A percentile compares a stretch with the other conserved stretches of the same genome.
phyloP scores from a whole-genome alignment of 2,329 filamentous ascomycete species.

The Colletotrichum sansevieriae region DNA sequence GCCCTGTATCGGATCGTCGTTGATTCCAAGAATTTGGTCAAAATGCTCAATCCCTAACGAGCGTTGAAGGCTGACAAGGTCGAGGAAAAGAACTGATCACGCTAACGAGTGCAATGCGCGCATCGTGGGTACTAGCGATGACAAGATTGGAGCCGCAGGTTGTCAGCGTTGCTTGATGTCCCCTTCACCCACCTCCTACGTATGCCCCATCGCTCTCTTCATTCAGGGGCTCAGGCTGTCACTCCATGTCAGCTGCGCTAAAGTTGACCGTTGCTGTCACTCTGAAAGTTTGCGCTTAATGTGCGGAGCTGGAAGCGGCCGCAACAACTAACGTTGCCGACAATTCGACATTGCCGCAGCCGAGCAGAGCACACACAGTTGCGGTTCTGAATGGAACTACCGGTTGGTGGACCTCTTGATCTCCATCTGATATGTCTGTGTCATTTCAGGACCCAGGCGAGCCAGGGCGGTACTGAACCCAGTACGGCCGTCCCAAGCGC shows the following conservation, averaged over 20 bases:
- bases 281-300: slow-evolving; percentile 36
- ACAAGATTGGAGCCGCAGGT: slow-evolving; percentile 10
- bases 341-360: slow-evolving; percentile 17
- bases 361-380: not conserved
- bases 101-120: not conserved
- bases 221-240: not conserved
- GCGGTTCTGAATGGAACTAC: slow-evolving; percentile 26
- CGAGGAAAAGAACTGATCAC: not conserved
- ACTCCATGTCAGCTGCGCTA: slow-evolving; percentile 15
- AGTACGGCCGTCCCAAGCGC: slow-evolving; percentile 33
- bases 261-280: slow-evolving; percentile 33
- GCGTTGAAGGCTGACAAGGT: not conserved
- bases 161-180: not conserved
- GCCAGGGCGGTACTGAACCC: slow-evolving; percentile 26
- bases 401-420: slow-evolving; percentile 33
- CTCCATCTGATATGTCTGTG: slow-evolving; percentile 39
- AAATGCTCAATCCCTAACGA: not conserved
- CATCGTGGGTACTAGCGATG: not conserved
- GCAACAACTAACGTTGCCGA: slow-evolving; percentile 38
- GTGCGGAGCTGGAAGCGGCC: slow-evolving; percentile 29
- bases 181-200: slow-evolving; percentile 2
- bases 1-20: slow-evolving; percentile 14
- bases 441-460: slow-evolving; percentile 28
- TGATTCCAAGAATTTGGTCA: slow-evolving; percentile 5
- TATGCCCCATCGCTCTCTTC: slow-evolving; percentile 4